Percentiles rank a stretch among this genome's conserved stretches.
phyloP scores from a whole-genome alignment of 1,139 yeast genomes.

The Hanseniaspora sp. region DNA sequence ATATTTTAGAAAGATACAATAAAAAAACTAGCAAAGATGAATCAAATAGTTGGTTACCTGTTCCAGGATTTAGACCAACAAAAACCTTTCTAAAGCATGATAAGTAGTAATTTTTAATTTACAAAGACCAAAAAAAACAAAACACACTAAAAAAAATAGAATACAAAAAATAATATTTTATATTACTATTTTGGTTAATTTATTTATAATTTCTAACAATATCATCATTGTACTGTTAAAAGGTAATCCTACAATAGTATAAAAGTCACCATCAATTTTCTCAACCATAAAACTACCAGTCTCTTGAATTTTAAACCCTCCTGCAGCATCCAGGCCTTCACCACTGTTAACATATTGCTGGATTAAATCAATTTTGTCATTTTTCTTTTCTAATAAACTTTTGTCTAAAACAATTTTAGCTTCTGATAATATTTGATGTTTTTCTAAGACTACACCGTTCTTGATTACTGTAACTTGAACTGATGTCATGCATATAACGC shows the following conservation, averaged over 20 bases:
- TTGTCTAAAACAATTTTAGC: slow-evolving; percentile 42
- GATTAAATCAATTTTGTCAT: slow-evolving; percentile 37
- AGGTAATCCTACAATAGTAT: slow-evolving; percentile 86
- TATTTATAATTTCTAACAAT: slow-evolving; percentile 6
- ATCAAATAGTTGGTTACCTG: neutral
- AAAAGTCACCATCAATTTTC: slow-evolving; percentile 64
- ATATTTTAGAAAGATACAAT: too few species aligned
- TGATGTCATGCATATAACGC: slow-evolving; percentile 30
- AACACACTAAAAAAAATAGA: too few species aligned
- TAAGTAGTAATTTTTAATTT: too few species aligned
- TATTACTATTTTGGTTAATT: too few species aligned
- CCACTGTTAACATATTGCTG: slow-evolving; percentile 51
- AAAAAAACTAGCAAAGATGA: neutral
- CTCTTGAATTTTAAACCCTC: slow-evolving; percentile 83
- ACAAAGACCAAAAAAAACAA: too few species aligned
- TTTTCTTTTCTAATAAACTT: slow-evolving; percentile 29
- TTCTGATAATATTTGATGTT: slow-evolving; percentile 31
- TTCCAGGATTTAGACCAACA: neutral
- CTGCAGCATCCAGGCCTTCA: slow-evolving; percentile 79
- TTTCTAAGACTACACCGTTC: slow-evolving; percentile 28
- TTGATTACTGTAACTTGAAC: slow-evolving; percentile 24
- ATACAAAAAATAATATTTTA: too few species aligned
- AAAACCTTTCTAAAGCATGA: neutral
- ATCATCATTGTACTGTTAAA: slow-evolving; percentile 41
- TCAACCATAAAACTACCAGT: slow-evolving; percentile 54